Conservation (phyloP, 2,329 filamentous ascomycete species). For the Beauveria australis region DNA sequence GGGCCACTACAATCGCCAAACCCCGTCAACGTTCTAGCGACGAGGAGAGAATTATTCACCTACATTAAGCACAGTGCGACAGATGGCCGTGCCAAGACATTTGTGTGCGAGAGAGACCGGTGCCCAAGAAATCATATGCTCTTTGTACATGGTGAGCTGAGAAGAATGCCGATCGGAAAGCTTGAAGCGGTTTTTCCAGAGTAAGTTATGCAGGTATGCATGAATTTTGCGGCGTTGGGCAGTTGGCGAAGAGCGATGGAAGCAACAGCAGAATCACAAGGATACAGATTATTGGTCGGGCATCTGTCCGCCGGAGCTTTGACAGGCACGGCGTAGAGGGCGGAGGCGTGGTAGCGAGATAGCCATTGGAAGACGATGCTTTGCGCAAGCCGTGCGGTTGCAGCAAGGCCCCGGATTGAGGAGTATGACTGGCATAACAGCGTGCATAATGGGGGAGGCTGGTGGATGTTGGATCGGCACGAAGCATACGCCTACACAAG, state of each 20-base stretch:
- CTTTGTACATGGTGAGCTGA: background rate
- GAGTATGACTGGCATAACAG: conserved; percentile 3
- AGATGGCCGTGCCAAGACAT: background rate
- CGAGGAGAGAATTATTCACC: background rate
- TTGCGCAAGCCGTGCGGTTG: background rate
- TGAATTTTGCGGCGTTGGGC: background rate
- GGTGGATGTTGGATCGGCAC: background rate
- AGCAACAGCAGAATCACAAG: background rate
- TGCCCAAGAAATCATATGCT: background rate
- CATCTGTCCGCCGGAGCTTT: background rate
- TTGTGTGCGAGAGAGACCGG: background rate
- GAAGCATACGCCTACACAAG: background rate
- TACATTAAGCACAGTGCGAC: background rate
- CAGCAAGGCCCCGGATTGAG: background rate
- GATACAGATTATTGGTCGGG: background rate
- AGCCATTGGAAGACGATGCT: background rate
- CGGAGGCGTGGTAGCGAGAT: background rate
- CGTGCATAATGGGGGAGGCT: conserved; percentile 2
- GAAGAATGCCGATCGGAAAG: background rate
- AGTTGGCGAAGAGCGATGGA: background rate
- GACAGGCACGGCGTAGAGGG: background rate
- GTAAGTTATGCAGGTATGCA: background rate
- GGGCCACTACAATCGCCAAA: background rate
- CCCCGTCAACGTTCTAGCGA: background rate
- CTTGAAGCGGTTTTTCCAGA: too few relatives aligned